Percentiles rank a stretch among this genome's conserved stretches.
These are phyloP conservation scores for Melampsora americana DNA, from an alignment of 1,284 basidiomycete species.

Conservation along the genomic window DNA sequence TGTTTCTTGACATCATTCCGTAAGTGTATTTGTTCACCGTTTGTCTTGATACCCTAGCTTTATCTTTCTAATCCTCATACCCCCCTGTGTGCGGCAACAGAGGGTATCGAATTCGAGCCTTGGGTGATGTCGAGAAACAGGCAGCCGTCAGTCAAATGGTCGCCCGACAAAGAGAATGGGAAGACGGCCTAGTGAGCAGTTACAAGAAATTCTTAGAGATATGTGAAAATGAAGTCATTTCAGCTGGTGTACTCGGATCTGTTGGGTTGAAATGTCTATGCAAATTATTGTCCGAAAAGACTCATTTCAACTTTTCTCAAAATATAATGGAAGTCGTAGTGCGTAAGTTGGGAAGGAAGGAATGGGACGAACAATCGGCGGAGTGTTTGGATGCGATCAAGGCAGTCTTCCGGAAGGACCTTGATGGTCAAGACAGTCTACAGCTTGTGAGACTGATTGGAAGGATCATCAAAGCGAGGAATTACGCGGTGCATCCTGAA, in stretches of 20 bases:
- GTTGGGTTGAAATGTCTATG: conserved; percentile 80
- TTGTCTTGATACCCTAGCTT: no score
- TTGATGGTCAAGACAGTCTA: conserved; percentile 70
- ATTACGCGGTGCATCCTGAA: conserved; percentile 83
- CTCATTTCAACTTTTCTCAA: conserved; percentile 94
- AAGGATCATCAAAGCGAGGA: conserved; percentile 91
- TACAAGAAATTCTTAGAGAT: conserved; percentile 85
- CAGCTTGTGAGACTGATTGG: conserved; percentile 87
- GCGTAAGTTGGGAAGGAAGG: conserved; percentile 73
- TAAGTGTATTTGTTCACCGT: conserved; percentile 55
- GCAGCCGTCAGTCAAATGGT: conserved; percentile 96
- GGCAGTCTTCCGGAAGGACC: conserved; percentile 74
- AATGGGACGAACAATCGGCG: conserved; percentile 70
- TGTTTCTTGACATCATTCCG: conserved; percentile 93
- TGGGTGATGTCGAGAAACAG: conserved; percentile 83
- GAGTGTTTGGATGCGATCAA: conserved; percentile 76
- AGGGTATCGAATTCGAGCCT: conserved; percentile 68
- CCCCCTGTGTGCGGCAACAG: background rate
- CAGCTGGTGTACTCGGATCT: conserved; percentile 64
- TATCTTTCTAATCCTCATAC: background rate
- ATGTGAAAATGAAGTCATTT: conserved; percentile 68
- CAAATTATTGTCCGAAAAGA: conserved; percentile 72
- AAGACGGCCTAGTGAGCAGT: conserved; percentile 84
- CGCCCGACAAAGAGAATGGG: conserved; percentile 83
- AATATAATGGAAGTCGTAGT: conserved; percentile 89